Evolutionary conservation across 176 grass and related monocot genomes (phyloP), one percentile per base, ranked within the genome.

Genomic region (Phoenix roebelenii): DNA sequence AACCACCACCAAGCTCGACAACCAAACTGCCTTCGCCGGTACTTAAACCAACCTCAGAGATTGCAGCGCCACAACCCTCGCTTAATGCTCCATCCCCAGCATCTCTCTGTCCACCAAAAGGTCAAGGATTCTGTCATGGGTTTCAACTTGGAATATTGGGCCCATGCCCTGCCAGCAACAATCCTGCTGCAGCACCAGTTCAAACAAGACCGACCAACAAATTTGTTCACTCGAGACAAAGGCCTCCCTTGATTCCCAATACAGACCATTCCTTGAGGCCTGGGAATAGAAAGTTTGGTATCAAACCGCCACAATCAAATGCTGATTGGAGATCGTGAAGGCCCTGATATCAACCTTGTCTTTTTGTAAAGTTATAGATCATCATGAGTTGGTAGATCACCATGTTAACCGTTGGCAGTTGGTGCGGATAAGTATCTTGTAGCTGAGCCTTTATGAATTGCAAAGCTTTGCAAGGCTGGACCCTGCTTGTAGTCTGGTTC

Each of bases 1-100:
- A 59, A 60, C 49, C 23, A 28, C 22, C 17, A 12, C 19, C 44
- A 5, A 22, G 7, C n/a, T 15, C 22, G 4, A 9, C 56, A 23
- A 60, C 48, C 22, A 71, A 60, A 25, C 29, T 51, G 35, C 23
- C 68, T 4, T 71, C 23, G 16, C 44, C 39, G 50, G 56, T 60
- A 19, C 25, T 16, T 57, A 57, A 44, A 22, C 7, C n/a, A 19
- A 57, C 26, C 12, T 10, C n/a, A 17, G 48, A 50, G 15, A 28
- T 59, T 51, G 18, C 39, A 58, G 49, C 23, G 17, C 39, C n/a
- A 6, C 44, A 9, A 7, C 22, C 68, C 16, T 26, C 28, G 4
- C 7, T 28, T 51, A 3, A 16, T 59, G 24, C 26, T 60, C 55
- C 16, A 52, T 25, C 57, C 17, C 17, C 55, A 18, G 50, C 22